Evolutionary conservation across 164 flowering plant genomes (phyloP).

Genomic region (Vitis rupestris): DNA sequence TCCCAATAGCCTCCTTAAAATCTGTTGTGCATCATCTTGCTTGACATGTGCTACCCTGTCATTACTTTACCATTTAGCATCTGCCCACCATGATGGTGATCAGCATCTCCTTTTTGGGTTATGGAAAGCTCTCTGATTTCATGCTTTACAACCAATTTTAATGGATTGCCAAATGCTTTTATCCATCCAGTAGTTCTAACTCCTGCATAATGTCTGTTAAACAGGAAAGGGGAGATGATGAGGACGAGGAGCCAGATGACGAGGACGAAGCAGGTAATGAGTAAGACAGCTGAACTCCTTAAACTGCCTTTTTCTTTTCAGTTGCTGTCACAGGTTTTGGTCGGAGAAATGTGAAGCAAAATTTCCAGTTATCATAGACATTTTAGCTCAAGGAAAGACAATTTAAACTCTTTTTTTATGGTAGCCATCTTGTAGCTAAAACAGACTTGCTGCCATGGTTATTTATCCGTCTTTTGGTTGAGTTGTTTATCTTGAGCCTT

Average conservation of each 20-base stretch:
- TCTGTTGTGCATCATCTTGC: too few species aligned
- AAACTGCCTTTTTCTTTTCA: neutral
- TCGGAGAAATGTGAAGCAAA: conserved; percentile 13
- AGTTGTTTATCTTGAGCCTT: neutral
- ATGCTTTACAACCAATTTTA: too few species aligned
- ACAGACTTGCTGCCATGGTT: conserved; percentile 13
- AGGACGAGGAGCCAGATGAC: conserved; percentile 24
- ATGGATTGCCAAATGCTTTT: too few species aligned
- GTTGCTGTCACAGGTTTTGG: conserved; percentile 10
- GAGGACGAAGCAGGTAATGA: conserved; percentile 21
- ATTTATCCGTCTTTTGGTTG: neutral
- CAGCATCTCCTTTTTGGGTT: too few species aligned
- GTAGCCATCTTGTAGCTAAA: conserved; percentile 14
- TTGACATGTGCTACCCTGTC: too few species aligned
- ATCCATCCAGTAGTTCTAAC: neutral
- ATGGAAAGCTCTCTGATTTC: too few species aligned
- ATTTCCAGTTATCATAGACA: conserved; percentile 9
- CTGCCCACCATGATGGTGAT: too few species aligned
- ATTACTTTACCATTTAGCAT: too few species aligned
- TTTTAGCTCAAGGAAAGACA: neutral
- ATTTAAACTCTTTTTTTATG: neutral
- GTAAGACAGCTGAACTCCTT: conserved; percentile 21
- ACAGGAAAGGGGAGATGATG: conserved; percentile 23
- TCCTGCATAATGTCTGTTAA: neutral
- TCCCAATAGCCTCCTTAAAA: too few species aligned